A percentile compares a stretch with the other conserved stretches of the same genome.
Conservation (phyloP, 768 basidiomycete genomes). For the Macrolepiota fuliginosa region DNA sequence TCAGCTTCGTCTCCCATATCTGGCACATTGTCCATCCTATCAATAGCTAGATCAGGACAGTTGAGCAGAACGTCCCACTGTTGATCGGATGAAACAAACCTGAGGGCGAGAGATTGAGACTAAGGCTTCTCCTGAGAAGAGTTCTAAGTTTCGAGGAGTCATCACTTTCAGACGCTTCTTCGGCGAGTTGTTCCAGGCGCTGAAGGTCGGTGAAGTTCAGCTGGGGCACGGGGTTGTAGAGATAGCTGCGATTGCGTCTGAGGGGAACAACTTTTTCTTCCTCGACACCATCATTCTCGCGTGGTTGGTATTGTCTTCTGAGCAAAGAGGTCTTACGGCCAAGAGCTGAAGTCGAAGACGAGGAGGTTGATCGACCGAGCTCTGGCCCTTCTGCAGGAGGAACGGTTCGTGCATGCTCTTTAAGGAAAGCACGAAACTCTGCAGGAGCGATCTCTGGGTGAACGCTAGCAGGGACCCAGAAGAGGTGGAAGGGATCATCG, state of each 20-base stretch:
- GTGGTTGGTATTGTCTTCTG: conserved; percentile 87
- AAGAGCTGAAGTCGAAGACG: conserved; percentile 46
- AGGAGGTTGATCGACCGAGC: conserved; percentile 28
- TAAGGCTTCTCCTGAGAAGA: conserved; percentile 81
- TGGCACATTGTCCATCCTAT: conserved; percentile 64
- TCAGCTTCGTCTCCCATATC: conserved; percentile 80
- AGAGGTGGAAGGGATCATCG: conserved; percentile 87
- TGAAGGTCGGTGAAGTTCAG: conserved; percentile 94
- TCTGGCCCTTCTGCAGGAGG: conserved; percentile 45
- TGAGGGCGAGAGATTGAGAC: conserved; percentile 81
- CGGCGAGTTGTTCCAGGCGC: conserved; percentile 87
- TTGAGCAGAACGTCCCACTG: conserved; percentile 10
- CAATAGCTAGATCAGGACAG: conserved; percentile 46
- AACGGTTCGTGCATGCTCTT: conserved; percentile 75
- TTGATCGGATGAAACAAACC: conserved; percentile 50
- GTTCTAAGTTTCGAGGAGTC: conserved; percentile 80
- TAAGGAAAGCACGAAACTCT: conserved; percentile 93
- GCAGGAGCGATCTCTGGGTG: conserved; percentile 98
- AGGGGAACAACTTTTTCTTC: conserved; percentile 65
- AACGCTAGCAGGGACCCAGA: conserved; percentile 97
- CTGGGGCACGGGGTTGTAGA: conserved; percentile 74
- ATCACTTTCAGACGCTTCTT: conserved; percentile 81
- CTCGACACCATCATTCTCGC: conserved; percentile 73
- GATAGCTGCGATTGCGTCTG: conserved; percentile 63
- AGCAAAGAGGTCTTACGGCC: conserved; percentile 92